Percentiles rank a stretch among this genome's conserved stretches.
phyloP scores from a whole-genome alignment of 1,284 basidiomycete species.

The Kwoniella shivajii region DNA sequence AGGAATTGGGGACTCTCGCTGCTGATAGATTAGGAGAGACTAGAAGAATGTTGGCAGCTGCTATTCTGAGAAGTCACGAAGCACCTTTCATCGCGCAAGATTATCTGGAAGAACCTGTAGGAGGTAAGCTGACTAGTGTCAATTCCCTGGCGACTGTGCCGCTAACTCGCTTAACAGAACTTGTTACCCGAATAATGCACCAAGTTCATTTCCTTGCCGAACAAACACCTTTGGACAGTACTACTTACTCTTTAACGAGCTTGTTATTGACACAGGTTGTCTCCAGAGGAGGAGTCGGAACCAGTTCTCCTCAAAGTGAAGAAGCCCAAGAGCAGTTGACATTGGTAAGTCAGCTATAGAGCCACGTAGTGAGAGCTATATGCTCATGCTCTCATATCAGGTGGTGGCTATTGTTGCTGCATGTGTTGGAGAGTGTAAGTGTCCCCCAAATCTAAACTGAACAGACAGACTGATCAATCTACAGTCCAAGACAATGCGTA shows the following conservation, averaged over 20 bases:
- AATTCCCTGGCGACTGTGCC: not conserved
- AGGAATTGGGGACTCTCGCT: constrained; percentile 37
- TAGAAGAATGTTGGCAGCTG: constrained; percentile 73
- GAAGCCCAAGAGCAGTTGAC: constrained; percentile 84
- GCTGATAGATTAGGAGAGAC: constrained; percentile 71
- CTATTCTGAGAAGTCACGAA: constrained; percentile 72
- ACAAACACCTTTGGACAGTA: constrained; percentile 77
- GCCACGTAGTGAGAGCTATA: not conserved
- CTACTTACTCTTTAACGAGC: constrained; percentile 79
- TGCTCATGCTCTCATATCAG: constrained; percentile 14
- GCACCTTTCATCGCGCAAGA: constrained; percentile 71
- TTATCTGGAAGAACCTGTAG: constrained; percentile 69
- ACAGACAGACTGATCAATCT: not conserved
- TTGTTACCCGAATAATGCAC: constrained; percentile 84
- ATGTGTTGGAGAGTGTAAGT: constrained; percentile 80
- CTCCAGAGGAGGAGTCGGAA: constrained; percentile 66
- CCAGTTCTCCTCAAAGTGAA: constrained; percentile 63
- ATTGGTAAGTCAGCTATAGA: constrained; percentile 55
- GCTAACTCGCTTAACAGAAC: constrained; percentile 56
- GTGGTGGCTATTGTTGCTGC: constrained; percentile 81
- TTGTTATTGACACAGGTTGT: constrained; percentile 77
- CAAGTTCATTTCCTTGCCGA: constrained; percentile 81
- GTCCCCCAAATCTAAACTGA: constrained; percentile 7
- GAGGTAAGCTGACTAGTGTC: constrained; percentile 58
- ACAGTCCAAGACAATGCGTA: constrained; percentile 69